Evolutionary conservation across 768 basidiomycete genomes (phyloP).

Genomic region (Panus rudis): DNA sequence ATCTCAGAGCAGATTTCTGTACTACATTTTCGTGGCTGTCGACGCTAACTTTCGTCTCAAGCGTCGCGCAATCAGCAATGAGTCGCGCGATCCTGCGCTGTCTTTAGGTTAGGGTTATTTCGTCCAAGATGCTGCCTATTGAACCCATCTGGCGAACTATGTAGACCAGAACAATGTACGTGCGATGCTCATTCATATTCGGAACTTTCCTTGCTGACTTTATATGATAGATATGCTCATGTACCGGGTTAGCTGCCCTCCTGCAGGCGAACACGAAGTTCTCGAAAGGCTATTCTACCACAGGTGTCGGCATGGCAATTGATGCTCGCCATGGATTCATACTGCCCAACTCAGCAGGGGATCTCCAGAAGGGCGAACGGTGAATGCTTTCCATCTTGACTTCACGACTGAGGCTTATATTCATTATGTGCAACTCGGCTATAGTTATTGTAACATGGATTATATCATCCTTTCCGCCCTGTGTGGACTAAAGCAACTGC

Average conservation of each 20-base stretch:
- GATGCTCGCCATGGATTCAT: constrained; percentile 19
- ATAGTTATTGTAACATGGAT: constrained; percentile 18
- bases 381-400: constrained; percentile 1
- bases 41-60: constrained; percentile 26
- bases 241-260: constrained; percentile 12
- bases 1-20: constrained; percentile 17
- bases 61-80: constrained; percentile 9
- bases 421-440: background rate
- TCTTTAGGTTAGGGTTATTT: constrained; percentile 21
- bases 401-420: background rate
- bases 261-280: constrained; percentile 8
- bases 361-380: constrained; percentile 22
- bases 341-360: constrained; percentile 14
- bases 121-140: constrained; percentile 16
- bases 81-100: constrained; percentile 15
- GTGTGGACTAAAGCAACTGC: background rate
- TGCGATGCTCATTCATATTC: background rate
- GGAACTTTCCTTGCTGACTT: background rate
- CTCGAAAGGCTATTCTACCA: constrained; percentile 3
- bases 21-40: constrained; percentile 17
- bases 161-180: constrained; percentile 17
- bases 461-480: constrained; percentile 12
- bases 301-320: constrained; percentile 10
- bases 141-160: constrained; percentile 10
- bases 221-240: constrained; percentile 7